Base-by-base conservation (phyloP, 2,329 filamentous ascomycete genomes). In the Eurotiales sp. region DNA sequence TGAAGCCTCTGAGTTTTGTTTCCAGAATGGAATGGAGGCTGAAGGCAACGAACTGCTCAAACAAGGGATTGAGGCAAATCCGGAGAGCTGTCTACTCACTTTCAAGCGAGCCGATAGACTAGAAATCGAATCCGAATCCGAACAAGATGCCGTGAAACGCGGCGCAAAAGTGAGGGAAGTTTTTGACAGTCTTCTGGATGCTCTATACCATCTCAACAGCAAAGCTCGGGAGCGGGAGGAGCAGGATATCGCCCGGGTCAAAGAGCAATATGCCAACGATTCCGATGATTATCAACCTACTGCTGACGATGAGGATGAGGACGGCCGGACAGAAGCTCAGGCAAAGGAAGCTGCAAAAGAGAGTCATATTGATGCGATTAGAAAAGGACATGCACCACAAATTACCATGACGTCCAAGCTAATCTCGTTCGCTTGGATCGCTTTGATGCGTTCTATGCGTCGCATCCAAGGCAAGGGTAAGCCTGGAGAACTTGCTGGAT, bases 401-500 rank as follows among this genome's bases (percentile, higher is more conserved):
- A 83, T 85, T 29, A 84, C 86, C 23, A 77, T 87, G 14, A 78
- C 97, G 19, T 92, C 87, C 37, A 85, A 87, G 60, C 92, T 89
- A 1, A 85, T 99, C 50, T 95, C 93, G 0, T 91, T 90, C 62
- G 86, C 90, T 4, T 99, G 93, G 93, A 95, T 97, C 63, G 90
- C 90, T 14, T 77, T 97, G 53, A 95, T 96, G 72, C 85, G 93
- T 46, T 88, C 92, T 3, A 96, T 96, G 82, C 88, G 93, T 51
- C 88, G 93, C 48, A 86, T 97, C 14, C 91, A 97, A 70, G 95
- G 93, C 55, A 85, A 86, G 62, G 84, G 84, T 43, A 79, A 80
- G 55, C 90, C 91, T 57, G 85, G 85, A 30, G 84, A 82, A 60
- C 67, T 76, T 12, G 74, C 82, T 32, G 93, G 93, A 3, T 87